Percentiles rank a stretch among this genome's conserved stretches.
Conservation (phyloP, 139 green algal species). For the Chlamydomonas schloesseri region DNA sequence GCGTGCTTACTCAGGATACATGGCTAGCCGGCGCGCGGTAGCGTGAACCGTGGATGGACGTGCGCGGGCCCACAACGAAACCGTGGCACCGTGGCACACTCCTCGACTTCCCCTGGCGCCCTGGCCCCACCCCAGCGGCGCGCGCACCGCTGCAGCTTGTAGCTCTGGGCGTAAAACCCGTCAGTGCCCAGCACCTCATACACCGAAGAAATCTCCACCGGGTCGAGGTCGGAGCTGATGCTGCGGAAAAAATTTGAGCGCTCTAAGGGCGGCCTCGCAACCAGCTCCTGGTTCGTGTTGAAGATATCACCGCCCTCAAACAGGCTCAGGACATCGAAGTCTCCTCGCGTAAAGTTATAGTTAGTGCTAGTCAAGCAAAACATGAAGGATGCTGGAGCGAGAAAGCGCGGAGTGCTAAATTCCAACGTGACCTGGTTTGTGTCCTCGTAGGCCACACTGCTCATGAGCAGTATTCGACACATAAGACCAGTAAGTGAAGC, state of each 20-base stretch:
- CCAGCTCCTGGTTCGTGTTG: not conserved
- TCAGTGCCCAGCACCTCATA: slow-evolving; percentile 48
- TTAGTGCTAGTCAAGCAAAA: slow-evolving; percentile 28
- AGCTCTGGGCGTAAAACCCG: slow-evolving; percentile 35
- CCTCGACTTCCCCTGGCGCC: no score
- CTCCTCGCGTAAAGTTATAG: not conserved
- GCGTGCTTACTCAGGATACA: no score
- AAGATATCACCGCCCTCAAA: slow-evolving; percentile 28
- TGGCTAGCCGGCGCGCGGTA: no score
- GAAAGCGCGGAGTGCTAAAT: slow-evolving; percentile 24
- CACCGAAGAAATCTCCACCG: not conserved
- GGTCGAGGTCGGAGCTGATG: not conserved
- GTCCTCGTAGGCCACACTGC: slow-evolving; percentile 37
- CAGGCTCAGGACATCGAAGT: not conserved
- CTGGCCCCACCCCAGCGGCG: not conserved
- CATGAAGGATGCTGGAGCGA: not conserved
- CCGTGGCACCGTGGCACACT: no score
- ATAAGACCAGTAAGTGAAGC: slow-evolving; percentile 26
- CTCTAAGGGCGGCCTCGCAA: not conserved
- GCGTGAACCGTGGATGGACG: no score
- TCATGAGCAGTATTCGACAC: slow-evolving; percentile 36
- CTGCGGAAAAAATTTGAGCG: not conserved
- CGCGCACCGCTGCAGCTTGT: slow-evolving; percentile 32
- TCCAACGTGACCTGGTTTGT: not conserved
- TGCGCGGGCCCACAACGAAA: no score